Evolutionary conservation across 768 basidiomycete species (phyloP).

Genomic region (Leccinum subgranulosum): DNA sequence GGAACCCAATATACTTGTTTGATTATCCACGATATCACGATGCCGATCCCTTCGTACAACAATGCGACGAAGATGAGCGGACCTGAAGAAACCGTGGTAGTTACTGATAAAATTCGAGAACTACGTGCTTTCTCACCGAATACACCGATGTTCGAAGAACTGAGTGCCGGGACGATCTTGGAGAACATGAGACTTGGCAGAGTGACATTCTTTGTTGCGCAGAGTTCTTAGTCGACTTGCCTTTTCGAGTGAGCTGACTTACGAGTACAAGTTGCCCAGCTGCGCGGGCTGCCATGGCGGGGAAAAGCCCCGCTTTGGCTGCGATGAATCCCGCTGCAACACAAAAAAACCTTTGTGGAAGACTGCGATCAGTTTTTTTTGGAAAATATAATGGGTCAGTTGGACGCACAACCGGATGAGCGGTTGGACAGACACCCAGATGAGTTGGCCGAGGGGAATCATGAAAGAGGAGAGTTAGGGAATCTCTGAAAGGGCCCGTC

Average conservation of each 20-base stretch:
- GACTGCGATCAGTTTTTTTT: slow-evolving; percentile 1
- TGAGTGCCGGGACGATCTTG: slow-evolving; percentile 67
- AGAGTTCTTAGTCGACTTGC: neutral
- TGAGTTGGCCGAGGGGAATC: slow-evolving; percentile 42
- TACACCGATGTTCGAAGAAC: slow-evolving; percentile 49
- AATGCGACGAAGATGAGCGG: slow-evolving; percentile 62
- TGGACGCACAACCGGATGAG: slow-evolving; percentile 55
- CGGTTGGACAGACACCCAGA: slow-evolving; percentile 63
- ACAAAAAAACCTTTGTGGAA: slow-evolving; percentile 45
- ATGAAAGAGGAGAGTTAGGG: slow-evolving; percentile 6
- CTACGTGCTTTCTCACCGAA: slow-evolving; percentile 41
- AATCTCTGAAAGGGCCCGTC: neutral
- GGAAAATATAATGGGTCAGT: neutral
- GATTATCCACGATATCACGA: slow-evolving; percentile 50
- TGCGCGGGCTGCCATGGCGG: slow-evolving; percentile 54
- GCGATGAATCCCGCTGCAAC: slow-evolving; percentile 53
- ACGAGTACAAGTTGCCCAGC: slow-evolving; percentile 61
- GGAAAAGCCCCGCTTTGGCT: slow-evolving; percentile 60
- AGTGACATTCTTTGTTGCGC: slow-evolving; percentile 45
- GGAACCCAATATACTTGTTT: slow-evolving; percentile 74
- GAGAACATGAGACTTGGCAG: slow-evolving; percentile 68
- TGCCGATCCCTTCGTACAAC: slow-evolving; percentile 56
- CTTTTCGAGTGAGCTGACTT: neutral
- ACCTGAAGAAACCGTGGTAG: slow-evolving; percentile 34
- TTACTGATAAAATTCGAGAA: neutral